Evolutionary conservation across 108 stramenopile genomes (phyloP), one percentile per base, ranked within the genome.

Genomic region (Pseudonitzschia pungens): DNA sequence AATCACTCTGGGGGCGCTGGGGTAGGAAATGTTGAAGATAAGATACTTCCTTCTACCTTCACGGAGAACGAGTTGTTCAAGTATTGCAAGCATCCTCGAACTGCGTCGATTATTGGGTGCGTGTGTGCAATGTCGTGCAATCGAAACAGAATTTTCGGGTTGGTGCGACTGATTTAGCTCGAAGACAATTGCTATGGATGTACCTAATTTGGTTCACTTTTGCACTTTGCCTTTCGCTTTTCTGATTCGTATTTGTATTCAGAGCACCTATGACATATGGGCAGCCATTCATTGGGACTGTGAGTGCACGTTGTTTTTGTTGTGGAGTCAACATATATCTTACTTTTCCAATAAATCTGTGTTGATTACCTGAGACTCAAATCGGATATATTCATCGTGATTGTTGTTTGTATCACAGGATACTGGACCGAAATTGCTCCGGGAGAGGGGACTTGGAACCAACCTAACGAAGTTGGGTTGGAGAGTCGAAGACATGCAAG

Each of bases 251-350:
- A 32, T 54, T 20, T 45, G 20, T 67, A 16, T 51, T 52, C 43
- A 86, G 92, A 27, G 92, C 90, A 59, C 95, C 95, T 33, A 92
- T 94, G 92, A 94, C 95, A 24, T 94, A 86, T 63, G 95, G 95
- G 9, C 95, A 96, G 63, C 95, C 95, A 4, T 94, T 83, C 80
- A 87, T 89, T 24, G 95, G 95, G 10, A 93, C 92, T 29, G 88
- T 86, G 74, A 72, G 85, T 77, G 28, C 32, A 29, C 18, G 5
- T 12, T 62, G 9, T 62, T 62, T 62, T 12, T 33, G 31, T 24
- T 33, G n/a, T 22, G 42, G 33, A 21, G 29, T 52, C 12, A 48
- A 9, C 22, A 48, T 21, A 24, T 43, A 45, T 43, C 65, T 48
- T 48, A 6, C 62, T 70, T 20, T 28, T n/a, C 26, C n/a, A 57